phyloP scores from a whole-genome alignment of 2,329 filamentous ascomycete genomes.

The Sclerotinia sclerotiorum region DNA sequence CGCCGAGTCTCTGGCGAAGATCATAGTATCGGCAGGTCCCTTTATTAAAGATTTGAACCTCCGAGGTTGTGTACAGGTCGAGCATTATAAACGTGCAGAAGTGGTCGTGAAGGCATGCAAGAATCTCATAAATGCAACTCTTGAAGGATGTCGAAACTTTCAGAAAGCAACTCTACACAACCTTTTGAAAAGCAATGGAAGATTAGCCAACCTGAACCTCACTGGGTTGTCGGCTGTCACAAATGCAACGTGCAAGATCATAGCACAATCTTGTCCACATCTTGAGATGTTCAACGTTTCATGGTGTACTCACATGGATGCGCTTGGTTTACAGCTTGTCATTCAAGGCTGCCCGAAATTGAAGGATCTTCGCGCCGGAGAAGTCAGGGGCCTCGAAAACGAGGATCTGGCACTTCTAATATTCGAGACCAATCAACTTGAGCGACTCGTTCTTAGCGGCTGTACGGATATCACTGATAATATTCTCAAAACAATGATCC shows the following conservation, averaged over 20 bases:
- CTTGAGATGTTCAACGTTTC: slow-evolving; percentile 87
- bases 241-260: slow-evolving; percentile 82
- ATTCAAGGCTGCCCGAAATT: slow-evolving; percentile 71
- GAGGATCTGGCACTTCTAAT: slow-evolving; percentile 69
- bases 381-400: slow-evolving; percentile 78
- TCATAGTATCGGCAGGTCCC: slow-evolving; percentile 80
- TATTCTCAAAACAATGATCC: slow-evolving; percentile 69
- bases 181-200: slow-evolving; percentile 70
- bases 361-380: slow-evolving; percentile 77
- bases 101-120: slow-evolving; percentile 79
- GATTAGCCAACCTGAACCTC: slow-evolving; percentile 81
- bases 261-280: slow-evolving; percentile 75
- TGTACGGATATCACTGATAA: slow-evolving; percentile 77
- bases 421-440: slow-evolving; percentile 77
- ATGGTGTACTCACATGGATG: slow-evolving; percentile 87
- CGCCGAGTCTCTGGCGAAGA: slow-evolving; percentile 76
- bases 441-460: slow-evolving; percentile 77
- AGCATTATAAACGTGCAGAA: slow-evolving; percentile 75
- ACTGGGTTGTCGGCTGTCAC: slow-evolving; percentile 77
- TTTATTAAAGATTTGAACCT: slow-evolving; percentile 91
- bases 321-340: slow-evolving; percentile 70
- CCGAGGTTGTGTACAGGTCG: slow-evolving; percentile 84
- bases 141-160: slow-evolving; percentile 88
- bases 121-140: slow-evolving; percentile 82
- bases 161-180: slow-evolving; percentile 74